Evolutionary conservation across 202 grass and related monocot species (phyloP), one percentile per base, ranked within the genome.

Genomic region (Bolboschoenoplectus hybrid): DNA sequence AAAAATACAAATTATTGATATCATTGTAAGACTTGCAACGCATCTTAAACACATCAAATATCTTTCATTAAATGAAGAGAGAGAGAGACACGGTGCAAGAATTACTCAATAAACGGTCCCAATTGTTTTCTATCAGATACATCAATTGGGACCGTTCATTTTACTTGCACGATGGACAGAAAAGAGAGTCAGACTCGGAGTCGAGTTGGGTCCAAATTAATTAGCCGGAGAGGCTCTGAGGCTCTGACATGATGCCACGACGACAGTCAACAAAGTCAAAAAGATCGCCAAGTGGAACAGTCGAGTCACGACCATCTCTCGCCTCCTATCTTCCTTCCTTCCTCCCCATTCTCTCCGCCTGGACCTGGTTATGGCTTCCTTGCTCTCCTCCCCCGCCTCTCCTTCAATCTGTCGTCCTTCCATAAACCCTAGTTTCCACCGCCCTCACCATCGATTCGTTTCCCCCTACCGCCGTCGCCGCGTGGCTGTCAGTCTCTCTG

Each of bases 361-460:
- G 16, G 14, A 17, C n/a, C 53, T 60, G 51, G 68, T 20, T 11
- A 88, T 88, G 87, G 87, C 72, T 52, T 88, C 87, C 35, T 64
- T 84, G 32, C 38, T 85, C 58, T 66, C 63, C 20, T 80, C 17
- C 26, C 82, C 87, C 9, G 53, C 86, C 57, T 88, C 81, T 49
- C 26, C 62, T 77, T 60, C 82, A 13, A 77, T 61, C 81, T 63
- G 82, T 46, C 56, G 19, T n/a, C 64, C 13, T 68, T 71, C 85
- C 38, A 13, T 32, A 46, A 69, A 57, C 47, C 32, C 16, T 53
- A 51, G n/a, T 41, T 50, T 73, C 47, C 39, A 74, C 3, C 20
- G 76, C 2, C 20, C 36, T 52, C 74, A 80, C 3, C 38, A 67
- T 80, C 88, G 49, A 17, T 60, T 72, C 70, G 4, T 4, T 62